Base-by-base conservation (phyloP, 2,329 filamentous ascomycete genomes). In the Orbilia quercus region DNA sequence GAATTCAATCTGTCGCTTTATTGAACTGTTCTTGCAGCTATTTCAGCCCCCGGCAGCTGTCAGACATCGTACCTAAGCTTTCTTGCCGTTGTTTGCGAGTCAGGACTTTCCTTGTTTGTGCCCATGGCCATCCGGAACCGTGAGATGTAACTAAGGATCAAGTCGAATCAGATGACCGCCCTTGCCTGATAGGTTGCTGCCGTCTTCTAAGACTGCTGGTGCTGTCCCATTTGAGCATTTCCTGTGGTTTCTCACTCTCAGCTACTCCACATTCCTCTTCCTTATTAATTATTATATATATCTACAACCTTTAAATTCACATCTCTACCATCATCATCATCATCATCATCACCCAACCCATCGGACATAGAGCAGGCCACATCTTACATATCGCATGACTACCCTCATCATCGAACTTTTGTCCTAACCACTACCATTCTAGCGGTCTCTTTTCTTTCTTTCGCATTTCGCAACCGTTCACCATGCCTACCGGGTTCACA, bases 401-500 rank as follows among this genome's bases (percentile, higher is more conserved):
- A 23, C 31, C 44, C 28, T 16, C 62, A 58, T 58, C 62, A 22
- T 18, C 53, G 38, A 16, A 22, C 22, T 23, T 22, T 44, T 22
- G 28, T 38, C 40, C 48, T 54, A 60, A 47, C 47, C 36, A 7
- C 55, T 45, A 16, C 38, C 16, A 54, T 25, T 55, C 48, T 54
- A 60, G 55, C 47, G 23, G 55, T 45, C 4, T 5, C 28, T 36
- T 42, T 31, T 18, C 36, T 63, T 45, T 9, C 16, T 44, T 20
- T 44, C 36, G n/a, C 25, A 12, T 42, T 16, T 14, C 23, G 40
- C 23, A 28, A 40, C 34, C 54, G 25, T 31, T 51, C 69, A 69
- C 40, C 44, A 74, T 74, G 70, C 70, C 70, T 25, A 60, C 91
- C 77, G 88, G 91, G 79, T 98, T 99, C 82, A 89, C 92, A 77